These are phyloP conservation scores for Ophiostoma fasciatum DNA, from an alignment of 2,329 filamentous ascomycete species.

Conservation along the genomic window DNA sequence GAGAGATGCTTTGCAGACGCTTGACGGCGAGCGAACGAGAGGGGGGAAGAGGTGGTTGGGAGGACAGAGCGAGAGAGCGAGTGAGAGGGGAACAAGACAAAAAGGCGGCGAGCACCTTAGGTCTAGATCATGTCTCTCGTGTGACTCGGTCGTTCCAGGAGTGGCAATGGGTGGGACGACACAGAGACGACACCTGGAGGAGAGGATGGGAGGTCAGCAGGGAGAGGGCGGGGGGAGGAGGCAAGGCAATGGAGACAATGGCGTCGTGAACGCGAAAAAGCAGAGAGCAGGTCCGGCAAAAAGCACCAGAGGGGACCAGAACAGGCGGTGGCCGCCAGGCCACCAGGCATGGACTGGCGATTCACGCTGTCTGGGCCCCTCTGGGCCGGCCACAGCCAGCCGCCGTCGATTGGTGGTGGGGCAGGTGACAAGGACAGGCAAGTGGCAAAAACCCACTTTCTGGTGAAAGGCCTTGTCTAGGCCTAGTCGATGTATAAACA, in stretches of 20 bases:
- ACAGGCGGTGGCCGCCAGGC: too few species aligned
- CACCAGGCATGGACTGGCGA: too few species aligned
- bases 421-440: slow-evolving; percentile 12
- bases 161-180: slow-evolving; percentile 9
- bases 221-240: too few species aligned
- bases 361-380: too few species aligned
- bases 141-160: slow-evolving; percentile 6
- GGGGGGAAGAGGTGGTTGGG: not conserved
- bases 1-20: too few species aligned
- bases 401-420: slow-evolving; percentile 12
- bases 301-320: too few species aligned
- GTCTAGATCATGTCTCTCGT: slow-evolving; percentile 7
- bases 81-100: slow-evolving; percentile 1
- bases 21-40: not conserved
- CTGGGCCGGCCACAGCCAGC: too few species aligned
- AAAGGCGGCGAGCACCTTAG: slow-evolving; percentile 7
- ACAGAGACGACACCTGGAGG: not conserved
- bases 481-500: slow-evolving; percentile 8
- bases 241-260: too few species aligned
- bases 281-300: too few species aligned
- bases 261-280: too few species aligned
- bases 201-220: slow-evolving; percentile 10
- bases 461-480: slow-evolving; percentile 11
- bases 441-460: slow-evolving; percentile 13
- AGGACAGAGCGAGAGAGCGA: not conserved